Base-by-base conservation (phyloP, 176 grass and related monocot genomes). In the Triticum urartu region DNA sequence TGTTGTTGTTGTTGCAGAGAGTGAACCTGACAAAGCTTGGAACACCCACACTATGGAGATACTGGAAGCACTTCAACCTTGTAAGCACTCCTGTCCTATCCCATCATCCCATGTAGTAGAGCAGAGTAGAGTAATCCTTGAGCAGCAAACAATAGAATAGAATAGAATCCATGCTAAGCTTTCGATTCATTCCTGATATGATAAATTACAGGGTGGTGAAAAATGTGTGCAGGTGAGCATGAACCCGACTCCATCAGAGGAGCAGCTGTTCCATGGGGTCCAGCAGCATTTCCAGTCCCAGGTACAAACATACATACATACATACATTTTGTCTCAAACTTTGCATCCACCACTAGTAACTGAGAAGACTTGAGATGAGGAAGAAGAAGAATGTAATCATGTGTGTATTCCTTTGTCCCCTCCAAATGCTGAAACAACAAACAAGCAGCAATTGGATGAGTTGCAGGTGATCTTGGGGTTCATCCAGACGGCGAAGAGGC, bases 21-120 rank as follows among this genome's bases (percentile, higher is more conserved):
- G 81, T 92, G 81, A 97, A 97, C 70, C 86, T 97, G 84, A 67
- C 92, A 58, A 97, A 93, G 81, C 90, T 97, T 6, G 92, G 89
- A 70, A 91, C 87, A 4, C 78, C 92, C 68, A 88, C 95, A 6
- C 80, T 97, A 34, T 94, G 84, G 90, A 97, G 89, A 93, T 97
- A 97, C 69, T 97, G 95, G 92, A 87, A 84, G 43, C 95, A 97
- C 78, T 97, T 97, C 79, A 88, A 97, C 50, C 92, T 97, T 30
- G 95, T 97, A 94, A 75, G 79, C 68, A 83, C 34, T 34, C 3
- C 22, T 12, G 17, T 58, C n/a, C 3, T 25, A 12, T 47, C 0
- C 5, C 3, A 30, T 30, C 35, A 36, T 36, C 35, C 35, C 35
- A 36, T 36, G 35, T 36, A 7, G 34, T 35, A 35, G 34, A 35